These are phyloP conservation scores for Eucalyptus globulus DNA, from an alignment of 345 rosid genomes.

Conservation along the genomic window DNA sequence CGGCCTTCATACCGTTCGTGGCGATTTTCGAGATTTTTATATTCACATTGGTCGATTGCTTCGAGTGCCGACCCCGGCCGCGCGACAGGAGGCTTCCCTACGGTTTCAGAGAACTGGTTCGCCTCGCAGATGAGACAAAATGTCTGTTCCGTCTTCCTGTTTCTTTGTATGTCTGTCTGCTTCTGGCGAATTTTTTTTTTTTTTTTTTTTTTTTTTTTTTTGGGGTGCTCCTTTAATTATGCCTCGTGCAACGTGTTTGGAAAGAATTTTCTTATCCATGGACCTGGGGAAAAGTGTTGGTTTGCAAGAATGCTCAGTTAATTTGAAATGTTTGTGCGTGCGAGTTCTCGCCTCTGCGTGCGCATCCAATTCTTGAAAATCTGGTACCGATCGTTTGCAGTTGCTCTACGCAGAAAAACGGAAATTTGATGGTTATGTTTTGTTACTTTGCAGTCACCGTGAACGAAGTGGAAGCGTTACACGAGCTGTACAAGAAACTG, in stretches of 20 bases:
- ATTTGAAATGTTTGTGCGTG: background rate
- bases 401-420: background rate
- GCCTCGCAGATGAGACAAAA: conserved; percentile 49
- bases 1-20: conserved; percentile 41
- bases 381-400: background rate
- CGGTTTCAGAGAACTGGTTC: conserved; percentile 17
- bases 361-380: background rate
- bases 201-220: too few species aligned
- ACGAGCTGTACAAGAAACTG: conserved; percentile 57
- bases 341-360: background rate
- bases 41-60: conserved; percentile 27
- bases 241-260: background rate
- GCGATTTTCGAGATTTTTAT: conserved; percentile 38
- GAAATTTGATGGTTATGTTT: background rate
- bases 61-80: conserved; percentile 9
- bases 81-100: background rate
- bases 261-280: background rate
- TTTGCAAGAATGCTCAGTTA: background rate
- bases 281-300: background rate
- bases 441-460: conserved; percentile 33
- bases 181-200: too few species aligned
- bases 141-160: conserved; percentile 17
- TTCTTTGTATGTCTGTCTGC: background rate
- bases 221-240: background rate
- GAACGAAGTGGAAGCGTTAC: conserved; percentile 66